Evolutionary conservation across 176 grass and related monocot species (phyloP), one percentile per base, ranked within the genome.

Genomic region (Oryza officinalis): DNA sequence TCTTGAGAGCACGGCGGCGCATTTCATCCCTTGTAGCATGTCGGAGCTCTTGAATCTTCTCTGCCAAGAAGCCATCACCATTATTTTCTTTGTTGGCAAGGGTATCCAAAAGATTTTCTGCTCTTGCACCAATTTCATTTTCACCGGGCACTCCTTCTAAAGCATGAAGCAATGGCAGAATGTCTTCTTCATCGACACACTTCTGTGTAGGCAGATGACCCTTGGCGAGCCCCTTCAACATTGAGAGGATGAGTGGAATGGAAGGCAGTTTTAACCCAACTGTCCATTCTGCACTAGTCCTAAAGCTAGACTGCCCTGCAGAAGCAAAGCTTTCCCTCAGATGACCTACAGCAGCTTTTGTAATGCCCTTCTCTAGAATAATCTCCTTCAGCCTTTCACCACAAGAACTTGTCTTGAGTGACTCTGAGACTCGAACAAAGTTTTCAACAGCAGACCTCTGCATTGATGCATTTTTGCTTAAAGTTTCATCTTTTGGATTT

Each of bases 341-440:
- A 86, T 95, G 85, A 74, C 71, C 80, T 72, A 95, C 83, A 69
- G 96, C 93, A 82, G 85, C 76, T 44, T 54, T 89, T 22, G 89
- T 93, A 59, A 98, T 92, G 60, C 93, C 96, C 86, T 87, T 98
- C 38, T 91, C 89, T 63, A 98, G 88, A 89, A 98, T 98, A 79
- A 98, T 98, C 81, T 93, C 93, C 80, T 98, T 98, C 81, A 98
- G 80, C 33, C 93, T 88, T 73, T 98, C 96, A 71, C 96, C 93
- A 6, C 93, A 95, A 6, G 93, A 98, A 89, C 96, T 98, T 67
- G 96, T 93, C 85, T 95, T 95, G 50, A 98, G 92, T 35, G 96
- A 98, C 88, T 98, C 96, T n/a, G 96, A 98, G 27, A 98, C 96
- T 75, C 93, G 74, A 73, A 98, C 91, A 81, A 98, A 98, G 71